Evolutionary conservation across 2,329 filamentous ascomycete genomes (phyloP), one percentile per base, ranked within the genome.

Genomic region (Lecanicillium sp.): DNA sequence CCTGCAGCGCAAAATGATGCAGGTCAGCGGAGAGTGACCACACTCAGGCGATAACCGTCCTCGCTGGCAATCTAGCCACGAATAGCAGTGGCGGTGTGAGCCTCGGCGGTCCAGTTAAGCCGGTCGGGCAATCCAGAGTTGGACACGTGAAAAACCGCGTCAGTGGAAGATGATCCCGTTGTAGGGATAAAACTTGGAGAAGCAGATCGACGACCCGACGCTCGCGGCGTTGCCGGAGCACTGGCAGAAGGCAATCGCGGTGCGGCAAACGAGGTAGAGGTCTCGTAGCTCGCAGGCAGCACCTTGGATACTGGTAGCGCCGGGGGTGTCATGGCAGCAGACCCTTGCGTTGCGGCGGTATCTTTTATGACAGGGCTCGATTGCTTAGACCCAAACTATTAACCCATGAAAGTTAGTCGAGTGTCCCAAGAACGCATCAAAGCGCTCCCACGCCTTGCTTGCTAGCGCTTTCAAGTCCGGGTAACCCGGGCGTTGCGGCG

Each of bases 321-420:
- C 65, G 40, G 15, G n/a, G n/a, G 20, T 25, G 37, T 39, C 25
- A 3, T 30, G 14, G 5, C 13, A 11, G 32, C 32, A 18, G 32
- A 36, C 28, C 31, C 38, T 25, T 25, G 22, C 65, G 39, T 58
- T 66, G 42, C 66, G 64, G 17, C 62, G 65, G 6, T 25, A 11
- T 25, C 40, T 49, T 59, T 36, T 54, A 58, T 29, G 70, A 43
- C 11, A 22, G 73, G 67, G 42, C 66, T 72, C 30, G 66, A 65
- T 52, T 74, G 73, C 55, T 77, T 77, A 14, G 75, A 77, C 46
- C 76, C 74, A 67, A 79, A 81, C 77, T 81, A 48, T 44, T 49
- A 44, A 40, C 40, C 39, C 39, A 52, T 32, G 37, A 44, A 43
- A 48, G 60, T 71, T 64, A 71, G 66, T 62, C 43, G 39, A 51